phyloP scores from a whole-genome alignment of 202 grass and related monocot species.

The Carex arenaria region DNA sequence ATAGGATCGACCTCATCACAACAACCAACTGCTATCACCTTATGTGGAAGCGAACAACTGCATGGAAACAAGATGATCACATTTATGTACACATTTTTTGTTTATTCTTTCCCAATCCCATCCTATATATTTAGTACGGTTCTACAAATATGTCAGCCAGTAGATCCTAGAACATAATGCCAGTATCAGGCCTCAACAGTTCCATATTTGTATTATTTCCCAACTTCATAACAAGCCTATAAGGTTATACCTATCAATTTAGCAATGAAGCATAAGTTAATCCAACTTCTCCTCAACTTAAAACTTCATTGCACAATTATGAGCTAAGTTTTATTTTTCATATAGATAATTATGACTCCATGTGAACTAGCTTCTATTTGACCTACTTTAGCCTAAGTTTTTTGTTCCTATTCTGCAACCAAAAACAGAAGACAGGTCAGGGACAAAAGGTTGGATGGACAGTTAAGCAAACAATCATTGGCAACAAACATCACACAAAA shows the following conservation, averaged over 20 bases:
- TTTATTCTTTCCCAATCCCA: neutral
- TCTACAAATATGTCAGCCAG: neutral
- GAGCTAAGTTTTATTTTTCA: neutral
- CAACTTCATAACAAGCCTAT: neutral
- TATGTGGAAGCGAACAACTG: constrained; percentile 92
- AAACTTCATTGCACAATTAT: neutral
- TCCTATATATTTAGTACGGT: neutral
- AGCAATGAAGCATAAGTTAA: neutral
- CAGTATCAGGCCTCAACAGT: neutral
- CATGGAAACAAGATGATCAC: constrained; percentile 16
- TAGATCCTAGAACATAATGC: neutral
- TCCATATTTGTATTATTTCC: neutral
- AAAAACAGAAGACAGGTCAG: neutral
- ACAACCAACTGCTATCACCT: constrained; percentile 72
- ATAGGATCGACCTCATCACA: constrained; percentile 81
- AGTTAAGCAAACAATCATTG: neutral
- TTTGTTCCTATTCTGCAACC: neutral
- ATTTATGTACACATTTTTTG: neutral
- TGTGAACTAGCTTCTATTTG: neutral
- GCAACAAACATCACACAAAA: neutral
- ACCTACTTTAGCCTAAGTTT: neutral
- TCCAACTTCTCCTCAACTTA: neutral
- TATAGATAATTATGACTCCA: neutral
- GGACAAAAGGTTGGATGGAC: neutral
- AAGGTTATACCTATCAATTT: neutral